Evolutionary conservation across 1,284 basidiomycete genomes (phyloP).

Genomic region (Hortiboletus rubellus): DNA sequence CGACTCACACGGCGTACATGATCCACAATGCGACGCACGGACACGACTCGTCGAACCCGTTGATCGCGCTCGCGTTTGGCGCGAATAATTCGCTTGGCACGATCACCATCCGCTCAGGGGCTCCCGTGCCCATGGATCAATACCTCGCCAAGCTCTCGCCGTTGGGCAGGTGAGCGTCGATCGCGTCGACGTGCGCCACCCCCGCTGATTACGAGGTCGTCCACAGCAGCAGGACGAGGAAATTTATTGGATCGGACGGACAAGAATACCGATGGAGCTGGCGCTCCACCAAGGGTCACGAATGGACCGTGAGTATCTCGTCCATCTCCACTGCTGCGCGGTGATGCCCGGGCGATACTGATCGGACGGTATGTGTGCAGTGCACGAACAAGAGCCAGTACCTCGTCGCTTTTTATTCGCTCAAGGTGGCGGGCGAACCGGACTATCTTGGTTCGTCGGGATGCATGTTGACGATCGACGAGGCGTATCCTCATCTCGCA

Average conservation of each 20-base stretch:
- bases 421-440: conserved; percentile 56
- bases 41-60: conserved; percentile 36
- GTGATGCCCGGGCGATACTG: background rate
- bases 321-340: background rate
- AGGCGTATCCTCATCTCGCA: conserved; percentile 54
- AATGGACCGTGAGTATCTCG: conserved; percentile 56
- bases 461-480: conserved; percentile 62
- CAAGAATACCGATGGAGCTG: conserved; percentile 60
- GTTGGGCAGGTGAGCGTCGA: conserved; percentile 40
- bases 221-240: conserved; percentile 45
- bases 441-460: conserved; percentile 55
- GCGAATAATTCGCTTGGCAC: conserved; percentile 50
- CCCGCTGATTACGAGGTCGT: conserved; percentile 1
- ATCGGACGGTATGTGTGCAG: conserved; percentile 34
- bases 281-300: conserved; percentile 46
- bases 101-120: conserved; percentile 43
- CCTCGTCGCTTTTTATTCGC: conserved; percentile 57
- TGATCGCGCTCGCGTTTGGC: conserved; percentile 53
- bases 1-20: conserved; percentile 48
- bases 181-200: conserved; percentile 3
- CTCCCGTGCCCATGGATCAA: conserved; percentile 47
- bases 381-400: conserved; percentile 53
- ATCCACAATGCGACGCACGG: conserved; percentile 46
- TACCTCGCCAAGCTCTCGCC: conserved; percentile 48
- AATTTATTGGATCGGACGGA: conserved; percentile 57